phyloP scores from a whole-genome alignment of 75 land plant genomes.

The Pinus taeda region DNA sequence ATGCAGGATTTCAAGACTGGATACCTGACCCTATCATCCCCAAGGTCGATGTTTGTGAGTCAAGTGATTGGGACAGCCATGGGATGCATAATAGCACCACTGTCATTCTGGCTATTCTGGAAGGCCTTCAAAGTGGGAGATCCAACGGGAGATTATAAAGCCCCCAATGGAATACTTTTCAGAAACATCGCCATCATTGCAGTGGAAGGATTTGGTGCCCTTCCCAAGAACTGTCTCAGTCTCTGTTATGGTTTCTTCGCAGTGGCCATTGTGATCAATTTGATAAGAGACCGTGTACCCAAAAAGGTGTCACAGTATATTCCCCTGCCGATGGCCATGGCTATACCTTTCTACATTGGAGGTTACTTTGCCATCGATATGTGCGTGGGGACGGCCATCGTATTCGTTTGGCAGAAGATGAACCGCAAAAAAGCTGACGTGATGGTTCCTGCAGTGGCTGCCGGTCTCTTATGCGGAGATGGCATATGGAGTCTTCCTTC shows the following conservation, averaged over 20 bases:
- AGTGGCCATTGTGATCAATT: slow-evolving; percentile 24
- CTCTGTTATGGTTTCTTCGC: slow-evolving; percentile 42
- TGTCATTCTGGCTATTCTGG: slow-evolving; percentile 57
- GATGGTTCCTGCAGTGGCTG: slow-evolving; percentile 44
- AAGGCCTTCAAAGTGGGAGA: slow-evolving; percentile 39
- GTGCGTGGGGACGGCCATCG: slow-evolving; percentile 52
- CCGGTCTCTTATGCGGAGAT: slow-evolving; percentile 63
- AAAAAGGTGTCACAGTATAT: slow-evolving; percentile 16
- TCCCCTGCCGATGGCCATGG: slow-evolving; percentile 66
- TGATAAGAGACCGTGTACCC: slow-evolving; percentile 16
- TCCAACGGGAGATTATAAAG: slow-evolving; percentile 21
- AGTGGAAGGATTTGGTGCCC: slow-evolving; percentile 44
- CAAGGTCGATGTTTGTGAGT: slow-evolving; percentile 62
- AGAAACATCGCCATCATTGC: slow-evolving; percentile 55
- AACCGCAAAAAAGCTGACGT: slow-evolving; percentile 33
- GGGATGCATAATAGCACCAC: slow-evolving; percentile 51
- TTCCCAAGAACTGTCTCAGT: slow-evolving; percentile 45
- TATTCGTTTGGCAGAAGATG: slow-evolving; percentile 32
- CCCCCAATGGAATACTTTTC: slow-evolving; percentile 44
- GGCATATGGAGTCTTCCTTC: slow-evolving; percentile 61
- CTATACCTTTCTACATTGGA: slow-evolving; percentile 64
- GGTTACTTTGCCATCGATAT: slow-evolving; percentile 64
- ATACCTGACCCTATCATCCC: slow-evolving; percentile 53
- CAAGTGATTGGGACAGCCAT: slow-evolving; percentile 50
- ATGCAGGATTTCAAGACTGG: slow-evolving; percentile 72